Percentiles rank a stretch among this genome's conserved stretches.
These are phyloP conservation scores for Oryza nivara DNA, from an alignment of 176 grass and related monocot species.

Conservation along the genomic window DNA sequence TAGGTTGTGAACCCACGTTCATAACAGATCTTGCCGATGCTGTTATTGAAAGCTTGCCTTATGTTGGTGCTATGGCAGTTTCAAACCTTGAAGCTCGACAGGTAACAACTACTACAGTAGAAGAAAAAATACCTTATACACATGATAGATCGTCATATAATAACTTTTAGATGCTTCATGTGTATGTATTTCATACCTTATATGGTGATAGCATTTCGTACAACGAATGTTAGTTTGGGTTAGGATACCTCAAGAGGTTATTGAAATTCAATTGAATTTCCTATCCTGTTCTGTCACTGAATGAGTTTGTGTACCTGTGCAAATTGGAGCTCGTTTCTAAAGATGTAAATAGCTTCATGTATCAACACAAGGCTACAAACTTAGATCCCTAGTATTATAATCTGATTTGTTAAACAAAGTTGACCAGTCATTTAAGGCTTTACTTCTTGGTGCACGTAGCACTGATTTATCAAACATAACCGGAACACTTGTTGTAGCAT, in stretches of 20 bases:
- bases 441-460: neutral
- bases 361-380: neutral
- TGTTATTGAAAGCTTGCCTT: slow-evolving; percentile 95
- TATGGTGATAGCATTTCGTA: slow-evolving; percentile 12
- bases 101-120: slow-evolving; percentile 58
- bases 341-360: slow-evolving; percentile 6
- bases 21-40: slow-evolving; percentile 91
- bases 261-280: slow-evolving; percentile 1
- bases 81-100: slow-evolving; percentile 98
- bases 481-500: neutral
- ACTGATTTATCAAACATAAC: slow-evolving; percentile 9
- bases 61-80: slow-evolving; percentile 96
- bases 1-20: slow-evolving; percentile 84
- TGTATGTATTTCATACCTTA: slow-evolving; percentile 12
- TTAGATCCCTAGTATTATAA: neutral
- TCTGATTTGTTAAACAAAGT: neutral
- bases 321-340: neutral
- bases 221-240: slow-evolving; percentile 3
- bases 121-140: slow-evolving; percentile 18
- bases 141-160: neutral
- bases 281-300: neutral
- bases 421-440: neutral
- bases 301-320: neutral
- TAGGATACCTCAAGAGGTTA: neutral
- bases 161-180: neutral